Conservation (phyloP, 768 basidiomycete species). For the Podaxis carcinomalis region DNA sequence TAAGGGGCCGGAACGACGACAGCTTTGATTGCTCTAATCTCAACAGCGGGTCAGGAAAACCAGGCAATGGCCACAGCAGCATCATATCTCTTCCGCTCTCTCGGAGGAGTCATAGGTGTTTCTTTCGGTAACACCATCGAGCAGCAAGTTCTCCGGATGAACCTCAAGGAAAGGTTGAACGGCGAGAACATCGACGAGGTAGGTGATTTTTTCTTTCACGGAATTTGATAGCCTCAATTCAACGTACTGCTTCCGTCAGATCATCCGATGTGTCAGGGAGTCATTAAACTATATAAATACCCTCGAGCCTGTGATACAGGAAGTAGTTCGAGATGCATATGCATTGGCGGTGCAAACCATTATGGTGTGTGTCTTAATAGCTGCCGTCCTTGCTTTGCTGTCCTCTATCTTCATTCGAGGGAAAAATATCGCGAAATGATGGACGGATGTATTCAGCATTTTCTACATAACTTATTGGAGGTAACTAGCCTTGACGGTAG, state of each 20-base stretch:
- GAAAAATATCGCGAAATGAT: too few species aligned
- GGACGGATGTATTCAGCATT: too few species aligned
- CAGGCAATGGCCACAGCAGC: constrained; percentile 66
- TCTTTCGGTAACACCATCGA: constrained; percentile 53
- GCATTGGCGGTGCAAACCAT: constrained; percentile 8
- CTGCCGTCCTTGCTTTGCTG: too few species aligned
- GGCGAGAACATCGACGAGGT: constrained; percentile 54
- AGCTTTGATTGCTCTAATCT: constrained; percentile 54
- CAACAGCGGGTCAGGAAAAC: constrained; percentile 55
- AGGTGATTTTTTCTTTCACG: constrained; percentile 9
- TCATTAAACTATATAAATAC: constrained; percentile 43
- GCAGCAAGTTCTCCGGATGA: constrained; percentile 42
- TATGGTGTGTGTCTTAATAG: too few species aligned
- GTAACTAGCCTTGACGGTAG: too few species aligned
- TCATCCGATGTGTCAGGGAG: constrained; percentile 44
- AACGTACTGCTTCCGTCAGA: constrained; percentile 24
- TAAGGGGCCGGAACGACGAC: constrained; percentile 46
- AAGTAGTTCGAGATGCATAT: constrained; percentile 38
- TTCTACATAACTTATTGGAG: too few species aligned
- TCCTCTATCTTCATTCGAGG: too few species aligned
- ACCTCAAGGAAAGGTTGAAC: constrained; percentile 37
- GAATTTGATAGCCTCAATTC: neutral
- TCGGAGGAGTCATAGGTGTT: constrained; percentile 54
- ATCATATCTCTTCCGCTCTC: constrained; percentile 62
- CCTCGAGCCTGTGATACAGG: constrained; percentile 32